A percentile compares a stretch with the other conserved stretches of the same genome.
These are phyloP conservation scores for Penicillium nordicum DNA, from an alignment of 2,329 filamentous ascomycete species.

Conservation along the genomic window DNA sequence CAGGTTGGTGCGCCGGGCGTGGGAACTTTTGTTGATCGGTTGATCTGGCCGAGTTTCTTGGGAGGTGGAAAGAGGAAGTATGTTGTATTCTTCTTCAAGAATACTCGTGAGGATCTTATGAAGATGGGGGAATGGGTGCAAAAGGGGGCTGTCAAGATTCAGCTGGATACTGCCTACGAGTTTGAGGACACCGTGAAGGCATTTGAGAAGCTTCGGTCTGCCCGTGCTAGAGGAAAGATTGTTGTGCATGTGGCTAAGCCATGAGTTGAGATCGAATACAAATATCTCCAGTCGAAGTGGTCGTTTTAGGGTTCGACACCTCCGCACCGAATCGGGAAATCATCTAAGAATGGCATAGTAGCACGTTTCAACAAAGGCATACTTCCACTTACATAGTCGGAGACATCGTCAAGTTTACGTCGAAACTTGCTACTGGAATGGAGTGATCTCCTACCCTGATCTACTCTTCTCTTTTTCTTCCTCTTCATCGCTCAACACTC, in stretches of 20 bases:
- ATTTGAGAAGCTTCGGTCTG: conserved; percentile 56
- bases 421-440: not conserved
- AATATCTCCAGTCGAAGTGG: not conserved
- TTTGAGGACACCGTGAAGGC: conserved; percentile 57
- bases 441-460: not conserved
- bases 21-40: conserved; percentile 33
- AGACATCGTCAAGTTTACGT: too few relatives aligned
- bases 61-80: conserved; percentile 48
- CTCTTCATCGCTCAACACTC: not conserved
- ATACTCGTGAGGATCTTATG: conserved; percentile 45
- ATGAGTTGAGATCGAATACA: not conserved
- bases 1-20: conserved; percentile 46
- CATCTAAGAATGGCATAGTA: not conserved
- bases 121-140: conserved; percentile 54
- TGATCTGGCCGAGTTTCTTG: conserved; percentile 45
- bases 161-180: conserved; percentile 54
- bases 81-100: conserved; percentile 33
- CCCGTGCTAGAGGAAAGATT: conserved; percentile 58
- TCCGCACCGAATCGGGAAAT: not conserved
- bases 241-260: conserved; percentile 40
- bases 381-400: too few relatives aligned
- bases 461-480: too few relatives aligned
- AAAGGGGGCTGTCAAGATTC: conserved; percentile 56
- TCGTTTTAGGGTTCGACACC: not conserved
- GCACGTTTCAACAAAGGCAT: not conserved